Conservation (phyloP, 768 basidiomycete genomes). For the Boletus eberwhitei region DNA sequence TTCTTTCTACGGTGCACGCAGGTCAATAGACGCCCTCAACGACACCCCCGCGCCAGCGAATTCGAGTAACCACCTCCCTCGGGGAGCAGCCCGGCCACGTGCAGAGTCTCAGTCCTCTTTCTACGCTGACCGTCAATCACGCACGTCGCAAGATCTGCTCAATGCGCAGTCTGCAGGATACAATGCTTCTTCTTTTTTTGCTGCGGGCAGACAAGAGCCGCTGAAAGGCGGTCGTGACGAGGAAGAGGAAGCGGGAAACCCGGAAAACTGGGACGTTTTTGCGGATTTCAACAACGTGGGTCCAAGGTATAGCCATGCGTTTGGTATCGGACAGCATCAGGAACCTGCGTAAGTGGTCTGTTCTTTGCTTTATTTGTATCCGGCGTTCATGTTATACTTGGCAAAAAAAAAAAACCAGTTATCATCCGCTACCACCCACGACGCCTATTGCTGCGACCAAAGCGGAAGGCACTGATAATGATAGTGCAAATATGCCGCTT, state of each 20-base stretch:
- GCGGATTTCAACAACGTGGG: conserved; percentile 89
- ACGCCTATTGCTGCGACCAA: conserved; percentile 26
- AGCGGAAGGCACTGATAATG: conserved; percentile 35
- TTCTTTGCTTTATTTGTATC: background rate
- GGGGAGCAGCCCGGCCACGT: conserved; percentile 41
- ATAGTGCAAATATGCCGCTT: conserved; percentile 45
- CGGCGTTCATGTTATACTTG: conserved; percentile 7
- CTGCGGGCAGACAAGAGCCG: conserved; percentile 69
- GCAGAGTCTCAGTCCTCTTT: conserved; percentile 76
- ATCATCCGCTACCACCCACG: conserved; percentile 41
- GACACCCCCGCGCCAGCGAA: conserved; percentile 35
- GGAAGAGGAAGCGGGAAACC: conserved; percentile 44
- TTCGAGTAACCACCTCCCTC: conserved; percentile 16
- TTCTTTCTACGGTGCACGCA: conserved; percentile 68
- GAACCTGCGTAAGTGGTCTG: conserved; percentile 44
- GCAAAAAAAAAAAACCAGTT: conserved; percentile 30
- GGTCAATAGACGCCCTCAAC: conserved; percentile 63
- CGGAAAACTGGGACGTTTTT: conserved; percentile 71
- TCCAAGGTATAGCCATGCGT: conserved; percentile 68
- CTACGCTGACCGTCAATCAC: conserved; percentile 40
- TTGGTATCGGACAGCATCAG: conserved; percentile 40
- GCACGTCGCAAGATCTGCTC: conserved; percentile 47
- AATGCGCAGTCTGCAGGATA: conserved; percentile 63
- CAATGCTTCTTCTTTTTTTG: conserved; percentile 66
- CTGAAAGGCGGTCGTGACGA: conserved; percentile 77